Evolutionary conservation across 2,329 filamentous ascomycete genomes (phyloP).

Genomic region (Hymenoscyphus fraxineus): DNA sequence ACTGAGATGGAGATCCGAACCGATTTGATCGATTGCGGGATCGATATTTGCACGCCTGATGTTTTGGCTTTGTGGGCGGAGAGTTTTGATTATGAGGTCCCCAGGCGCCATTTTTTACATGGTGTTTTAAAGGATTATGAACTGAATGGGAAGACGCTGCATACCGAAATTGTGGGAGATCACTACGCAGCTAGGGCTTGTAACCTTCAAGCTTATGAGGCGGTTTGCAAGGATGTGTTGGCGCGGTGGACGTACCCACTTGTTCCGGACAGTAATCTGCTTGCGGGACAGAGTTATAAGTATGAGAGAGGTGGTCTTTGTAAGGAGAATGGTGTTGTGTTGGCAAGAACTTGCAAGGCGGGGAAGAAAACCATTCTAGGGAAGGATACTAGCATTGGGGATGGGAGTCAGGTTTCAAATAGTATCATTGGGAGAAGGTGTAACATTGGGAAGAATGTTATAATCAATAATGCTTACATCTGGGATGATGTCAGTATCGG

Average conservation of each 20-base stretch:
- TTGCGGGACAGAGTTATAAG: slow-evolving; percentile 73
- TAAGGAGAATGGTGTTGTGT: slow-evolving; percentile 71
- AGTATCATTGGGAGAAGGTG: slow-evolving; percentile 82
- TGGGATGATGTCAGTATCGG: slow-evolving; percentile 82
- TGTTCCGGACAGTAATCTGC: slow-evolving; percentile 82
- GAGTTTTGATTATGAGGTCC: slow-evolving; percentile 93
- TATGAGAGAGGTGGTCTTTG: slow-evolving; percentile 67
- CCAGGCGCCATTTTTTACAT: slow-evolving; percentile 82
- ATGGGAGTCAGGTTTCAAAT: slow-evolving; percentile 65
- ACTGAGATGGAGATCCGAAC: slow-evolving; percentile 76
- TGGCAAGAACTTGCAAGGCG: slow-evolving; percentile 69
- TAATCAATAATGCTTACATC: slow-evolving; percentile 74
- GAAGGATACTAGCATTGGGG: slow-evolving; percentile 69
- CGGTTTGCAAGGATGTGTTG: slow-evolving; percentile 82
- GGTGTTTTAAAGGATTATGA: slow-evolving; percentile 96
- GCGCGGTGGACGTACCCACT: slow-evolving; percentile 85
- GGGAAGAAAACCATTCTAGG: slow-evolving; percentile 71
- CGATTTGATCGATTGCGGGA: slow-evolving; percentile 88
- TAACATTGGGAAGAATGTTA: slow-evolving; percentile 80
- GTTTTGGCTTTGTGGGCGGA: slow-evolving; percentile 94
- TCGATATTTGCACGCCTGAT: slow-evolving; percentile 96
- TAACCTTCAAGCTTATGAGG: slow-evolving; percentile 85
- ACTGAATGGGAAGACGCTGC: slow-evolving; percentile 93
- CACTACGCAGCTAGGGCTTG: slow-evolving; percentile 83
- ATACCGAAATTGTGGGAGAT: slow-evolving; percentile 78